A percentile compares a stretch with the other conserved stretches of the same genome.
Evolutionary conservation across 1,139 yeast genomes (phyloP).

Genomic region (Geotrichum candidum): DNA sequence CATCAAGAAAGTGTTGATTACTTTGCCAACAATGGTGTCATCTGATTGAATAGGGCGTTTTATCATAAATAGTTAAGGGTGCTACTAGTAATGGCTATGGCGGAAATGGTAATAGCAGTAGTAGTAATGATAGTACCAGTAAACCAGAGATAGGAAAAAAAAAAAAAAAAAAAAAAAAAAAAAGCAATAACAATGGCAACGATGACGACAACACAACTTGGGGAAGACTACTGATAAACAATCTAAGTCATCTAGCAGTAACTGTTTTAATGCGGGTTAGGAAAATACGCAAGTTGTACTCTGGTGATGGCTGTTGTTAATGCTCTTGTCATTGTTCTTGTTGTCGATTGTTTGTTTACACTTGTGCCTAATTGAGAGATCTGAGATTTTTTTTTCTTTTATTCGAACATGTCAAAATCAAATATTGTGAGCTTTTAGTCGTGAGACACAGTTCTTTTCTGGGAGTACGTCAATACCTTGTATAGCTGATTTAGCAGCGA

Average conservation of each 20-base stretch:
- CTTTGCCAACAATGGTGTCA: not conserved
- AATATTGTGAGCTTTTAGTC: not conserved
- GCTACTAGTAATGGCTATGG: not conserved
- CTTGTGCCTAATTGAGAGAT: not conserved
- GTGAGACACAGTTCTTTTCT: not conserved
- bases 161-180: not conserved
- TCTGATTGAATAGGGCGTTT: not conserved
- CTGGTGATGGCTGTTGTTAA: not conserved
- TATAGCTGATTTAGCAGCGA: not conserved
- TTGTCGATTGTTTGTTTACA: not conserved
- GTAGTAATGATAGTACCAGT: not conserved
- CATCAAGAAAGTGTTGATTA: no score
- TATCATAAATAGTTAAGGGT: not conserved
- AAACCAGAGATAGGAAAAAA: not conserved
- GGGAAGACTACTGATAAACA: not conserved
- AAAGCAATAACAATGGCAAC: not conserved
- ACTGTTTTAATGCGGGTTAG: not conserved
- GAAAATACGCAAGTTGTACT: not conserved
- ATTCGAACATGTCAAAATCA: not conserved
- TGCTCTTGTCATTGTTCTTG: not conserved
- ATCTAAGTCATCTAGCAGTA: not conserved
- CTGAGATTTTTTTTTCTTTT: not conserved
- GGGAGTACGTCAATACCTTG: not conserved
- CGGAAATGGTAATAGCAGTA: not conserved
- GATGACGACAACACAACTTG: no score